Percentiles rank a stretch among this genome's conserved stretches.
Evolutionary conservation across 2,329 filamentous ascomycete species (phyloP).

Genomic region (Colletotrichum paranaense): DNA sequence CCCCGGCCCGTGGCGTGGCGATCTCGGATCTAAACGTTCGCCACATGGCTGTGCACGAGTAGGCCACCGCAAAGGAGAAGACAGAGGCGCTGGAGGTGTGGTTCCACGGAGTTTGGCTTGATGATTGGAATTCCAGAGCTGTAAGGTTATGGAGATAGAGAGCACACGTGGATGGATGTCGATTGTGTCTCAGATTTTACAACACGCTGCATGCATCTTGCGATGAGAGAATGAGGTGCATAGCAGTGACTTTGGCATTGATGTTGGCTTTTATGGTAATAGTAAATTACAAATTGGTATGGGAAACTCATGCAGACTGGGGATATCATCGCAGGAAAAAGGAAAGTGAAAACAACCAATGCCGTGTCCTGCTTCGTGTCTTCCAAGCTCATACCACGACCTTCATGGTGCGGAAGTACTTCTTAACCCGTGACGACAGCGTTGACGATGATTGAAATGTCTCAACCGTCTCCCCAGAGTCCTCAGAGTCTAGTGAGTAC

Average conservation of each 20-base stretch:
- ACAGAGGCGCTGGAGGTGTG: not conserved
- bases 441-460: slow-evolving; percentile 21
- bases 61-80: not conserved
- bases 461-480: slow-evolving; percentile 24
- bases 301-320: not conserved
- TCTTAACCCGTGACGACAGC: slow-evolving; percentile 13
- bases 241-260: not conserved
- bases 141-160: not conserved
- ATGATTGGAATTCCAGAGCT: not conserved
- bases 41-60: not conserved
- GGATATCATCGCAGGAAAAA: slow-evolving; percentile 2
- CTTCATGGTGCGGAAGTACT: slow-evolving; percentile 24
- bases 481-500: slow-evolving; percentile 30
- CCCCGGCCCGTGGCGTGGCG: not conserved
- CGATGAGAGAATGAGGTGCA: not conserved
- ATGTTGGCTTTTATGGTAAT: not conserved
- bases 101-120: not conserved
- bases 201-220: not conserved
- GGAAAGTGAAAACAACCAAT: not conserved
- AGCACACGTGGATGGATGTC: not conserved
- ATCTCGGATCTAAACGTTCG: not conserved
- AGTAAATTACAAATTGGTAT: slow-evolving; percentile 1
- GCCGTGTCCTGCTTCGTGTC: not conserved
- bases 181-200: not conserved
- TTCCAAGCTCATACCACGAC: not conserved